Evolutionary conservation across 2,329 filamentous ascomycete species (phyloP), one percentile per base, ranked within the genome.

Genomic region (Rutstroemia sp.): DNA sequence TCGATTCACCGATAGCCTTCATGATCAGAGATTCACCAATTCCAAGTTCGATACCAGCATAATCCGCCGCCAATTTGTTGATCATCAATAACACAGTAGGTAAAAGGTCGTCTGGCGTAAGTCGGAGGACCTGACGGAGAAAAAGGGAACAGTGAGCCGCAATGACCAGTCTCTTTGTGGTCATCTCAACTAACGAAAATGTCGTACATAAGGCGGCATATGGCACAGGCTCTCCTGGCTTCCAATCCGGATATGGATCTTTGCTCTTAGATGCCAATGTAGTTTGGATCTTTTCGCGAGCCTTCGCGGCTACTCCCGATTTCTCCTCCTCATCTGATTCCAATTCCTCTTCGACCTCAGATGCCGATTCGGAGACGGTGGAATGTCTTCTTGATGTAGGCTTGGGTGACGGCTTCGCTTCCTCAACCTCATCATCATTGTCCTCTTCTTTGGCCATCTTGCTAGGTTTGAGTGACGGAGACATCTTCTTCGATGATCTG

Each of bases 11-110:
- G 67, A 99, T 95, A 5, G 94, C 89, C 71, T 97, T 99, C 92
- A 97, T 97, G 66, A 99, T 96, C 27, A 99, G 74, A 0, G 92
- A 97, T 73, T 99, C 94, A 56, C 94, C 94, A 65, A 99, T 99
- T n/a, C 94, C 94, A 30, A 99, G 79, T 72, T 99, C 94, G 60
- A 99, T 92, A 19, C 94, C 94, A 45, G 92, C 87, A 70, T 96
- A 99, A 68, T 99, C 94, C 3, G 94, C 92, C 2, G 94, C 94
- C 25, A 99, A 82, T 71, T 97, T 97, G 74, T 96, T 96, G 71
- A 96, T 89, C 94, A 99, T 97, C 30, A 99, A 82, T 60, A 96
- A 78, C 23, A 97, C 86, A 0, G 90, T 96, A 0, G 92, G 85
- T 2, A 96, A 79, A 19, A 99, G 78, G 69, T 99, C 94, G 16